Evolutionary conservation across 2,329 filamentous ascomycete species (phyloP).

Genomic region (Sporothrix inflata): DNA sequence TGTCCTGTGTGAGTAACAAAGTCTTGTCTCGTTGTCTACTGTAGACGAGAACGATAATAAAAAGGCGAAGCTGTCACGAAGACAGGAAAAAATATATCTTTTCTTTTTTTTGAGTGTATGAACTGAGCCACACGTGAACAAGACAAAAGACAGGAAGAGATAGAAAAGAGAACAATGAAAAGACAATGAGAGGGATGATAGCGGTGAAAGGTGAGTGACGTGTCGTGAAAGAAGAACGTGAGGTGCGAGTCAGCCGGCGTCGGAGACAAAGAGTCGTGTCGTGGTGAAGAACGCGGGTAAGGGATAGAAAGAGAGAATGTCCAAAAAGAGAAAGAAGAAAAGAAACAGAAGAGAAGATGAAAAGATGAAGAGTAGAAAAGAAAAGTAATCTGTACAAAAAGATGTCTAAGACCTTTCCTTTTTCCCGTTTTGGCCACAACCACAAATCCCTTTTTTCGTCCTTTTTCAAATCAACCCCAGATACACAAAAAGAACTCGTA

Average conservation of each 20-base stretch:
- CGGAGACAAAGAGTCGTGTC: neutral
- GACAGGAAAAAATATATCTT: slow-evolving; percentile 28
- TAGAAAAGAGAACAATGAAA: neutral
- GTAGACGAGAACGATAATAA: slow-evolving; percentile 23
- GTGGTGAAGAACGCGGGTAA: neutral
- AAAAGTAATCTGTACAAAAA: slow-evolving; percentile 14
- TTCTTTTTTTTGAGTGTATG: slow-evolving; percentile 27
- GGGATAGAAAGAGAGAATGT: neutral
- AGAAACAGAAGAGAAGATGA: neutral
- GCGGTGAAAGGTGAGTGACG: neutral
- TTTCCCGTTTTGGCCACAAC: slow-evolving; percentile 18
- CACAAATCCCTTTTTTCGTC: neutral
- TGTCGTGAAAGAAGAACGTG: neutral
- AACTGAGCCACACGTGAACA: slow-evolving; percentile 23
- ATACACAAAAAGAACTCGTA: neutral
- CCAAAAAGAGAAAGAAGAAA: neutral
- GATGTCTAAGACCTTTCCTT: neutral
- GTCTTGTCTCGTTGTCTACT: slow-evolving; percentile 19
- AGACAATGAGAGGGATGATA: neutral
- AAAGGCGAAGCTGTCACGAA: slow-evolving; percentile 30
- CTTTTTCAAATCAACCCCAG: no score
- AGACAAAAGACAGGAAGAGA: neutral
- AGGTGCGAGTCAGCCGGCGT: slow-evolving; percentile 6
- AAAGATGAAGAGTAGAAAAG: neutral
- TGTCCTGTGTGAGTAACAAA: slow-evolving; percentile 26